Evolutionary conservation across 495 filamentous ascomycete genomes (phyloP), one percentile per base, ranked within the genome.

Genomic region (Hypoxylon fuscum): DNA sequence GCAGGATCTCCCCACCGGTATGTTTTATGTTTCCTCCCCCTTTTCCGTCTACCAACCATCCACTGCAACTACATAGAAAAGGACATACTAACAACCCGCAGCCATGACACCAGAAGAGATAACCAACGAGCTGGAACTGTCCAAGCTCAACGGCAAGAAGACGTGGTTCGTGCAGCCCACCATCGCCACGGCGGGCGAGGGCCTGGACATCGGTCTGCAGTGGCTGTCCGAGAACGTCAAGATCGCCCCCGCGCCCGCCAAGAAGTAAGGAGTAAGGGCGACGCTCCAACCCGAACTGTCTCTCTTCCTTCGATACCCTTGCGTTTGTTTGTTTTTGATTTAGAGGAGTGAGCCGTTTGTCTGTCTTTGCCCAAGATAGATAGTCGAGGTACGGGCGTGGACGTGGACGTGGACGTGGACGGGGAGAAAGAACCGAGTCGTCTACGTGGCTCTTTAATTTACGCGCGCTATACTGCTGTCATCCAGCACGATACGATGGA

Each of bases 141-240:
- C 85, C 61, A 87, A 90, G 72, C 82, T 97, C 46, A 96, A 91
- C 72, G 90, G 97, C 68, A 93, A 93, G 80, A 93, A 93, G 80
- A 84, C 92, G 68, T 98, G 93, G 93, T 95, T 91, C 76, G 96
- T 98, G 44, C 90, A 93, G 70, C 96, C 96, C 31, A 96, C 92
- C 77, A 93, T 94, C 68, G 95, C 95, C 41, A 96, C 91, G 31
- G 92, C 90, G 20, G 94, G 93, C 25, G 95, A 95, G 64, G 96
- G 95, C 68, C 86, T 98, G 59, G 90, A 96, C 63, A 93, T 98
- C 78, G 95, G 96, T 38, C 79, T 98, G 72, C 88, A 86, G 27
- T 96, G 93, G 93, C 86, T 96, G 63, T 96, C 92, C 29, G 92
- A 94, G 77, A 96, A 96, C 75, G 90, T 96, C 79, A 96, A 96